Evolutionary conservation across 768 basidiomycete genomes (phyloP).

Genomic region (Russula lepida): DNA sequence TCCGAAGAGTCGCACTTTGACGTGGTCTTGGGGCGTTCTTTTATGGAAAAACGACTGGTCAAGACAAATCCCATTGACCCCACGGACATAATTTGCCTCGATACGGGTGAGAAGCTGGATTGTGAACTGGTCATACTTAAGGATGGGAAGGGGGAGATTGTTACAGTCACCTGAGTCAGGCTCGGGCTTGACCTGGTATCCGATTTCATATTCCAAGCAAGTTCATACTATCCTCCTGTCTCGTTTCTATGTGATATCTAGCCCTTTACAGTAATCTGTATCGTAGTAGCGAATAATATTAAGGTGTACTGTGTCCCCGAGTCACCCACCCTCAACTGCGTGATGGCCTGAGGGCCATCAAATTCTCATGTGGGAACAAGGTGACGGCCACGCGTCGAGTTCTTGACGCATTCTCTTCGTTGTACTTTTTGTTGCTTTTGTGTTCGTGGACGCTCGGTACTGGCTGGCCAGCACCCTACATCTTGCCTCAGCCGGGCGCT

Average conservation of each 20-base stretch:
- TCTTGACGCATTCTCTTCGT: neutral
- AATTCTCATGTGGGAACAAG: conserved; percentile 1
- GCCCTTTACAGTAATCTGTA: conserved; percentile 1
- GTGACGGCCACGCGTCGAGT: no score
- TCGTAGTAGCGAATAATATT: conserved; percentile 4
- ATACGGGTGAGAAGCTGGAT: conserved; percentile 85
- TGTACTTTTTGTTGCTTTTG: neutral
- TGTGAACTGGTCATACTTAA: conserved; percentile 89
- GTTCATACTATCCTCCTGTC: neutral
- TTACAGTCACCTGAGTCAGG: conserved; percentile 70
- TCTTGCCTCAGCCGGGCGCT: neutral
- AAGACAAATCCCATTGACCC: conserved; percentile 75
- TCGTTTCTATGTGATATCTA: conserved; percentile 2
- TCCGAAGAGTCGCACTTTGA: conserved; percentile 96
- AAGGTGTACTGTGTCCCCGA: neutral
- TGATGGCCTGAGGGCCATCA: neutral
- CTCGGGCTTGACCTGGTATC: neutral
- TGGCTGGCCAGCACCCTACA: conserved; percentile 15
- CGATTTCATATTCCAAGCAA: neutral
- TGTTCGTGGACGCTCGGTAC: neutral
- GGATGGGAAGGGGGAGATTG: conserved; percentile 84
- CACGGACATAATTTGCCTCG: conserved; percentile 86
- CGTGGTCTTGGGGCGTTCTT: conserved; percentile 83
- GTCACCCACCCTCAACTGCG: neutral
- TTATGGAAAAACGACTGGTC: conserved; percentile 71